Base-by-base conservation (phyloP, 371 early-diverging fungal species). In the Rhizopus arrhizus region DNA sequence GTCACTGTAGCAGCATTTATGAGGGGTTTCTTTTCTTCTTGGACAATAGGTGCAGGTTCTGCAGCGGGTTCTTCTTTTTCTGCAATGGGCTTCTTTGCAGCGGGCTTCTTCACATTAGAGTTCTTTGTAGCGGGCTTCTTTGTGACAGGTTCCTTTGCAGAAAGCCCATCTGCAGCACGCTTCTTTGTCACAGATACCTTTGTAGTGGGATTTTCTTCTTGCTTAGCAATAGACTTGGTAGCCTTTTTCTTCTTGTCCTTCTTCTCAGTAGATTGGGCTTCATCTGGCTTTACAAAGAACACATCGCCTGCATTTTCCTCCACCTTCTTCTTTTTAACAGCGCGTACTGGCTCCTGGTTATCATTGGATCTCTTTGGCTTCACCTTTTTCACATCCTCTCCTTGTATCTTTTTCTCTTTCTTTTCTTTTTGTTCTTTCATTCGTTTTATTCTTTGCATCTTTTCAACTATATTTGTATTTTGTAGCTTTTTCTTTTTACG, bases 401-500 rank as follows among this genome's bases (percentile, higher is more conserved):
- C 57, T 35, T 29, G 55, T 41, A 45, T 56, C 53, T 65, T 65
- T 58, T 66, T 73, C 56, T 68, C 68, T 11, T 68, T 68, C 58
- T 68, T 68, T 41, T 68, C 64, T 31, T 68, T 68, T 57, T 68
- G 68, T 11, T 53, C 36, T 42, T 68, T 68, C 43, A 68, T 68
- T 48, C 72, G 66, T 43, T 75, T 72, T 41, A 73, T 31, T 47
- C 77, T 72, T 38, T 74, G 66, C 35, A 73, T 77, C 61, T 77
- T 80, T 55, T 72, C 70, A 42, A 75, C 65, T 22, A 77, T 45
- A 12, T 82, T 74, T 0, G 67, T 29, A 46, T 74, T 72, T 31
- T 73, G 62, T 56, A 73, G 58, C 38, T 80, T 76, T 54, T 86
- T 86, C 58, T 83, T 75, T 62, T 85, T 85, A 53, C 90, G 75